phyloP scores from a whole-genome alignment of 2,329 filamentous ascomycete species.

The Arthrobotrys sinensis region DNA sequence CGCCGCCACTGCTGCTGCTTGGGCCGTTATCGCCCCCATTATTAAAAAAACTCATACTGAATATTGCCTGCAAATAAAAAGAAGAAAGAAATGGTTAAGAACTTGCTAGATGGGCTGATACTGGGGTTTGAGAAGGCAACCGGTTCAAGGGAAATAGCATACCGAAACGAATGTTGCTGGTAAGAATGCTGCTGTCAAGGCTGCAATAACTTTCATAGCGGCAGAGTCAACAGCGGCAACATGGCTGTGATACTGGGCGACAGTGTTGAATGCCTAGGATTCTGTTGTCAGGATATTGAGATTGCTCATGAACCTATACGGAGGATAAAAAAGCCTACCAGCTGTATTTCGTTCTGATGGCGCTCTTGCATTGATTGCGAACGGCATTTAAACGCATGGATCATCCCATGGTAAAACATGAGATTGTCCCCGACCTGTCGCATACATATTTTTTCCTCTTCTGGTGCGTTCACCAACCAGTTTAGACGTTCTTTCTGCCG shows the following conservation, averaged over 20 bases:
- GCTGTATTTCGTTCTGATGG: conserved; percentile 49
- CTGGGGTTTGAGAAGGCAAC: too few relatives aligned
- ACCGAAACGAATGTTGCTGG: conserved; percentile 56
- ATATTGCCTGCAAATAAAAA: conserved; percentile 33
- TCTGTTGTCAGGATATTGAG: not conserved
- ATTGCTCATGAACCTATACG: not conserved
- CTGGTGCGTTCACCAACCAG: conserved; percentile 17
- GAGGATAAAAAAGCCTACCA: conserved; percentile 4
- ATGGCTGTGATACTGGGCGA: conserved; percentile 53
- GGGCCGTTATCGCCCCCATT: conserved; percentile 32
- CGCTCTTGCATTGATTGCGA: conserved; percentile 53
- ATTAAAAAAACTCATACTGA: conserved; percentile 60
- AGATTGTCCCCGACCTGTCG: conserved; percentile 47
- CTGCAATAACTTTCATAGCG: conserved; percentile 48
- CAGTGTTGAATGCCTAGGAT: conserved; percentile 45
- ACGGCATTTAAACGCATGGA: conserved; percentile 53
- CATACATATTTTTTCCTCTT: conserved; percentile 48
- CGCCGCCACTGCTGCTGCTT: not conserved
- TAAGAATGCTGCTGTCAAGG: conserved; percentile 44
- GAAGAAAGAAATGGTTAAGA: not conserved
- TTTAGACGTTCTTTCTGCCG: conserved; percentile 35
- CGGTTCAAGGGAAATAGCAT: not conserved
- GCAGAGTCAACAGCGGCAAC: conserved; percentile 34
- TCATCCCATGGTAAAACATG: conserved; percentile 50
- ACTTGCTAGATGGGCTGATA: not conserved